Base-by-base conservation (phyloP, 768 basidiomycete species). In the Mrakia blollopis region DNA sequence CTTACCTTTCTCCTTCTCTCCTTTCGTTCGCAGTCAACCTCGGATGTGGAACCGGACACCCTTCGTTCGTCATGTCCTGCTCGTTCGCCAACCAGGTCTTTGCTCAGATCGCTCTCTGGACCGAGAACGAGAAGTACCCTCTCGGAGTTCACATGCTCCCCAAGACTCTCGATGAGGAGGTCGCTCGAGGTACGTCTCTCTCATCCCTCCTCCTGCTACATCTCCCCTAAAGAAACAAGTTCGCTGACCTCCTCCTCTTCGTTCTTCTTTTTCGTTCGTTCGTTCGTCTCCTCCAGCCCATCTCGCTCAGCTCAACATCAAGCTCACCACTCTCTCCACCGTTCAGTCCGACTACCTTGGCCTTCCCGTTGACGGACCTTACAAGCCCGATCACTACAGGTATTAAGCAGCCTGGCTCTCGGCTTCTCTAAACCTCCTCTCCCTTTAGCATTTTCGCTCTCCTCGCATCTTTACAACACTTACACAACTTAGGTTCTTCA, bases 1-100 rank as follows among this genome's bases (percentile, higher is more conserved):
- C 57, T 57, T 6, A 57, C 57, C 14, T 52, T 52, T 23, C n/a
- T n/a, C n/a, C 28, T 28, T 57, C 57, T 28, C 57, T 28, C 13
- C 57, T 28, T 28, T 28, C 25, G 13, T 65, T 4, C 16, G 25
- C 63, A 39, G 50, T 75, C 67, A 99, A 99, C 89, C 87, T 99
- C 83, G 96, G 96, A 74, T 98, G 96, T 85, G 96, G 94, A 57
- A 98, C 96, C 80, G 96, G 96, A 76, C 96, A 99, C 86, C 96
- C 97, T 50, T 98, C 96, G 62, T 60, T 75, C 80, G 97, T 99
- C 86, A 99, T 99, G 97, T 98, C 96, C 25, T 98, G 95, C 88
- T 99, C 97, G 61, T 99, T 99, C 88, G 86, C 93, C 83, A 99
- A 99, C 89, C 97, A 99, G 86, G 92, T 94, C 79, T 88, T 99